Evolutionary conservation across 179 eudicot genomes (phyloP).

Genomic region (Patellifolia procumbens): DNA sequence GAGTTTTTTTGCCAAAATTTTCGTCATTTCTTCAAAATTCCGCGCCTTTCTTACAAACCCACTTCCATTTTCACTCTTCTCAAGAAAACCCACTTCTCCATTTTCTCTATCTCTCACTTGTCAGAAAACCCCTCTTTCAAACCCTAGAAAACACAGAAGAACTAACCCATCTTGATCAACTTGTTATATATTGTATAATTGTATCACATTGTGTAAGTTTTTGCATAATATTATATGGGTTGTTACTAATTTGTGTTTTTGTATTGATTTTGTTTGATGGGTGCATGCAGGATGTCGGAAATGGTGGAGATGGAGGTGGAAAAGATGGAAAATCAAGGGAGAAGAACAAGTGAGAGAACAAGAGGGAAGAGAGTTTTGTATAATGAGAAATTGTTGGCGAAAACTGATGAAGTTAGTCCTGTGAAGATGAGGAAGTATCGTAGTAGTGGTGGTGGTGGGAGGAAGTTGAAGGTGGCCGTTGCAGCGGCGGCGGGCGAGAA

Average conservation of each 20-base stretch:
- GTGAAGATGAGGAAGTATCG: constrained; percentile 3
- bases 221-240: no score
- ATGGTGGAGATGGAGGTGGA: constrained; percentile 16
- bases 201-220: background rate
- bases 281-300: background rate
- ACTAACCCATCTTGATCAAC: no score
- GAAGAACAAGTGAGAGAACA: constrained; percentile 31
- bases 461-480: background rate
- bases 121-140: background rate
- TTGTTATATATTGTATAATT: no score
- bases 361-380: constrained; percentile 24
- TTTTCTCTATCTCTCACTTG: background rate
- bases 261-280: no score
- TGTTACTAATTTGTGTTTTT: no score
- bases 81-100: background rate
- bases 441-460: background rate
- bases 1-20: constrained; percentile 2
- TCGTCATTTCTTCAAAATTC: constrained; percentile 20
- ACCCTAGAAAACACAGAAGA: constrained; percentile 13
- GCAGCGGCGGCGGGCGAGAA: no score
- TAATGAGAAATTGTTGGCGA: constrained; percentile 17
- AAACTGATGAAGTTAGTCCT: background rate
- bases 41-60: constrained; percentile 17
- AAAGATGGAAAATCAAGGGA: background rate
- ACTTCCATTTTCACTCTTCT: background rate